Evolutionary conservation across 305 asterid species (phyloP).

Genomic region (Caryopteris hybrid): DNA sequence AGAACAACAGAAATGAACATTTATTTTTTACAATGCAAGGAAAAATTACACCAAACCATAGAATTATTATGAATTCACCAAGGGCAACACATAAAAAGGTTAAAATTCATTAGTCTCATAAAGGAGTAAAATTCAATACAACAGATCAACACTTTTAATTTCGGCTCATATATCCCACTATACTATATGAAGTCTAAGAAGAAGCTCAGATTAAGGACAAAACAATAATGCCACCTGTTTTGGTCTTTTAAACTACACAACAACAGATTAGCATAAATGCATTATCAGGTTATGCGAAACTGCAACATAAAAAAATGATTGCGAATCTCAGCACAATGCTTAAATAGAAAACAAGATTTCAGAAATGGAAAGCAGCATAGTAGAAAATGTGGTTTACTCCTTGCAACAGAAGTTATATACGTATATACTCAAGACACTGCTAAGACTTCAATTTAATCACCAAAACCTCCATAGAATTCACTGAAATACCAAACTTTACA

Average conservation of each 20-base stretch:
- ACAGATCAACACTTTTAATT: neutral
- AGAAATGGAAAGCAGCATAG: neutral
- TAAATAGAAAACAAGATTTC: neutral
- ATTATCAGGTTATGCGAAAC: neutral
- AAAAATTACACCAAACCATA: neutral
- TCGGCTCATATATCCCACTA: neutral
- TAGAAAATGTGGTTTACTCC: neutral
- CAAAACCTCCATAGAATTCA: conserved; percentile 5
- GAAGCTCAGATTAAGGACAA: neutral
- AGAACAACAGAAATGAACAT: neutral
- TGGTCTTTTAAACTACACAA: neutral
- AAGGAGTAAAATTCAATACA: neutral
- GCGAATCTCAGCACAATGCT: neutral
- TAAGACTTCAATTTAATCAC: conserved; percentile 8
- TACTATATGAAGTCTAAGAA: neutral
- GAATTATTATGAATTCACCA: neutral
- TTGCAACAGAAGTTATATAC: neutral
- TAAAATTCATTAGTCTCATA: neutral
- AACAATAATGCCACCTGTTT: no score
- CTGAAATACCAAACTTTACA: conserved; percentile 15
- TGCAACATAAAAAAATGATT: neutral
- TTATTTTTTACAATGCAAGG: neutral
- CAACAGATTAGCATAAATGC: neutral
- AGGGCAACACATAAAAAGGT: no score
- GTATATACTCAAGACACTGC: neutral